Conservation (phyloP, 2,329 filamentous ascomycete genomes). For the Mycocentrospora acerina region DNA sequence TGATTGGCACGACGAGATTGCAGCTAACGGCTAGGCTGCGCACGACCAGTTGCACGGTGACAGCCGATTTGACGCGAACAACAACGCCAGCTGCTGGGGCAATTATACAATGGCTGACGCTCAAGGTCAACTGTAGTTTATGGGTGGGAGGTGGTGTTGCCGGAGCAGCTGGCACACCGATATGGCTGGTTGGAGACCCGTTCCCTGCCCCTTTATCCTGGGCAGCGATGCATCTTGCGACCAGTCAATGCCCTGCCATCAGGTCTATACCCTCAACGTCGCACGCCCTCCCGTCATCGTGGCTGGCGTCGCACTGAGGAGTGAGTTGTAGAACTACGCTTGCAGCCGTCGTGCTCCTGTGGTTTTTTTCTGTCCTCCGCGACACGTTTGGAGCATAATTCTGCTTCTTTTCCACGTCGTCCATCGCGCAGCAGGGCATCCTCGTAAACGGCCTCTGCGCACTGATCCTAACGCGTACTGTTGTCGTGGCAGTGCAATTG, state of each 20-base stretch:
- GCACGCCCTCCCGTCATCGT: constrained; percentile 22
- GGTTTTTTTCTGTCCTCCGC: constrained; percentile 3
- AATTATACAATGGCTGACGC: constrained; percentile 7
- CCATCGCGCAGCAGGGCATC: constrained; percentile 2
- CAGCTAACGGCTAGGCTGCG: constrained; percentile 5
- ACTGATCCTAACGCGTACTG: constrained; percentile 3
- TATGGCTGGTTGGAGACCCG: constrained; percentile 3
- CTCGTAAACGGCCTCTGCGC: neutral
- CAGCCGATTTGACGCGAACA: constrained; percentile 1
- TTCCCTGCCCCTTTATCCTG: constrained; percentile 7
- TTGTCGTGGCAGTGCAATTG: constrained; percentile 9
- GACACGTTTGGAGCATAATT: neutral
- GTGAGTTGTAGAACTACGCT: constrained; percentile 10
- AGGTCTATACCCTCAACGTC: constrained; percentile 18
- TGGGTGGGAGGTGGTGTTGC: neutral
- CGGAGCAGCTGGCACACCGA: constrained; percentile 3
- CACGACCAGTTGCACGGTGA: constrained; percentile 1
- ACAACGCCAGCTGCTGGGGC: constrained; percentile 2
- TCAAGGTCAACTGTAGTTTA: constrained; percentile 5
- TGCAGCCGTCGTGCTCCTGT: constrained; percentile 5
- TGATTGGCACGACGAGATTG: constrained; percentile 11
- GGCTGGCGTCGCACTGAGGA: constrained; percentile 31
- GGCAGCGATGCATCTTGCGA: constrained; percentile 3
- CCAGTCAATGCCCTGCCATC: constrained; percentile 17
- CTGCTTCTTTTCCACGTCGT: neutral